Evolutionary conservation across 129 eudicot genomes (phyloP).

Genomic region (Kitagawia praeruptora): DNA sequence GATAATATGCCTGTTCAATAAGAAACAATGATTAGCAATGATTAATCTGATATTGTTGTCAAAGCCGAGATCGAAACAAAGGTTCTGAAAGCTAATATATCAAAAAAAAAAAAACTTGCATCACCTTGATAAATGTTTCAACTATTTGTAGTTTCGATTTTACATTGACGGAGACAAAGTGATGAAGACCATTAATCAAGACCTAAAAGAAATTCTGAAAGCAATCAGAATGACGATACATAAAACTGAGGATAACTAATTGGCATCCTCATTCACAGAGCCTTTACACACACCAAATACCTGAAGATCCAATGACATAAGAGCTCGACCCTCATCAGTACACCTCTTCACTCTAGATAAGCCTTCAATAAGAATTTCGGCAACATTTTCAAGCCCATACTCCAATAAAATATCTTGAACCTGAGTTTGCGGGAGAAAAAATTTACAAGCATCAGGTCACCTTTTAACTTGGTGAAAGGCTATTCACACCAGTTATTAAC

Average conservation of each 20-base stretch:
- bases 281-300: constrained; percentile 21
- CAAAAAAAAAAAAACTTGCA: background rate
- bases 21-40: background rate
- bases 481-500: background rate
- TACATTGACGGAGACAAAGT: constrained; percentile 61
- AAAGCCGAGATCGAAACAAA: background rate
- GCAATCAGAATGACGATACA: background rate
- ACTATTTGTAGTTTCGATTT: constrained; percentile 71
- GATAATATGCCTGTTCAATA: constrained; percentile 74
- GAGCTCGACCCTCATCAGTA: constrained; percentile 92
- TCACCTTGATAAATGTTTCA: constrained; percentile 85
- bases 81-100: background rate
- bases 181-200: constrained; percentile 85
- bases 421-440: constrained; percentile 24
- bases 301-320: constrained; percentile 98
- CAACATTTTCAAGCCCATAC: constrained; percentile 79
- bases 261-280: background rate
- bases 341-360: constrained; percentile 89
- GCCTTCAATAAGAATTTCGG: constrained; percentile 82
- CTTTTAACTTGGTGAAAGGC: background rate
- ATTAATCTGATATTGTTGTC: background rate
- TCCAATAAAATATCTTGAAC: constrained; percentile 71
- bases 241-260: constrained; percentile 2
- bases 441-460: background rate
- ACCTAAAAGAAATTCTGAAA: constrained; percentile 43